Conservation (phyloP, 805 yeast species). For the Metschnikowia reukaufii region DNA sequence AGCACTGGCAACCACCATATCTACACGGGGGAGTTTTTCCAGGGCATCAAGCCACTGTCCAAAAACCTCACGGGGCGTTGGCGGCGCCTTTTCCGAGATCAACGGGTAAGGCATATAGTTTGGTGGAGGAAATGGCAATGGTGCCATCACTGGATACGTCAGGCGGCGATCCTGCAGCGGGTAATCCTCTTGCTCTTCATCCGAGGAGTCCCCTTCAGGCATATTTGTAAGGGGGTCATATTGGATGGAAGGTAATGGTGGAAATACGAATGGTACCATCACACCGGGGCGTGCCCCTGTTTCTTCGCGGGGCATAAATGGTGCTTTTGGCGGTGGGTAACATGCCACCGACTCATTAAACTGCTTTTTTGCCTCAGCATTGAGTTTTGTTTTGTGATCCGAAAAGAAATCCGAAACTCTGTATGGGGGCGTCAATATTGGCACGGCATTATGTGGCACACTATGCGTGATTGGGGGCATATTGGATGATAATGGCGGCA, state of each 20-base stretch:
- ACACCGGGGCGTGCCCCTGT: constrained; percentile 24
- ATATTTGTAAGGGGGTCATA: constrained; percentile 12
- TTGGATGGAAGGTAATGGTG: constrained; percentile 39
- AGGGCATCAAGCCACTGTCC: constrained; percentile 36
- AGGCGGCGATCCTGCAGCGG: background rate
- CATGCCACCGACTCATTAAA: constrained; percentile 23
- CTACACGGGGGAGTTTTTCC: constrained; percentile 37
- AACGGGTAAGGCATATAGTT: constrained; percentile 46
- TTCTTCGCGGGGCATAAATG: constrained; percentile 15
- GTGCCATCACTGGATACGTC: constrained; percentile 28
- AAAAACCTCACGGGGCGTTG: constrained; percentile 39
- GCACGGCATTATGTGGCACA: constrained; percentile 37
- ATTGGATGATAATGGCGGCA: background rate
- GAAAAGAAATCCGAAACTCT: constrained; percentile 35
- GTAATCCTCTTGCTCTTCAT: background rate
- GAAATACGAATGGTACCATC: constrained; percentile 45
- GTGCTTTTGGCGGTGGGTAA: constrained; percentile 45
- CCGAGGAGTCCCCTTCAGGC: constrained; percentile 2
- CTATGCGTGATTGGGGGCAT: constrained; percentile 29
- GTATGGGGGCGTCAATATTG: constrained; percentile 36
- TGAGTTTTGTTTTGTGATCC: constrained; percentile 25
- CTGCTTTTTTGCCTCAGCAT: constrained; percentile 21
- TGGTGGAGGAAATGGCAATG: constrained; percentile 47
- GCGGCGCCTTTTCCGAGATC: constrained; percentile 33
- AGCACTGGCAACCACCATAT: constrained; percentile 48